Evolutionary conservation across 2,329 filamentous ascomycete species (phyloP).

Genomic region (Neophaeococcomyces aloes): DNA sequence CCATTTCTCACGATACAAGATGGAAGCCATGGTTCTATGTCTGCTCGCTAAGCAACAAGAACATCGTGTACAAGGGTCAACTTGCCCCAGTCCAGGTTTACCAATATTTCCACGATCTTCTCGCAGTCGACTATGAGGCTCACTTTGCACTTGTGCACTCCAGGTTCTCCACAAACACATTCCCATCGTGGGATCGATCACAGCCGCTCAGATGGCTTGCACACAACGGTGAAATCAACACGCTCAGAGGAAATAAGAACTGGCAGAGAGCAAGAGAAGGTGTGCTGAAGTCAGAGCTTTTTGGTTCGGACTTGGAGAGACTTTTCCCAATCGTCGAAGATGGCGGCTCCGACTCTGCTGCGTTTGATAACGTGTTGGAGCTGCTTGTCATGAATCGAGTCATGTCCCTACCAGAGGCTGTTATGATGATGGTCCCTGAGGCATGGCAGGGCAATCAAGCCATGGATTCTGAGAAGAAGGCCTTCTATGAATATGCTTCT

Average conservation of each 20-base stretch:
- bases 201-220: constrained; percentile 94
- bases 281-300: constrained; percentile 83
- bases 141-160: constrained; percentile 96
- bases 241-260: constrained; percentile 94
- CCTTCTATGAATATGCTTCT: constrained; percentile 97
- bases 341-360: constrained; percentile 90
- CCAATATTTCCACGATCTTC: constrained; percentile 93
- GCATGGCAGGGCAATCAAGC: constrained; percentile 89
- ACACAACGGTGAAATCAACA: constrained; percentile 98
- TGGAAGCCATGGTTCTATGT: constrained; percentile 98
- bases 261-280: constrained; percentile 98
- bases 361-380: constrained; percentile 94
- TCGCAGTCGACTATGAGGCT: constrained; percentile 93
- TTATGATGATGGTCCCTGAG: constrained; percentile 98
- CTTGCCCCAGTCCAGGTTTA: constrained; percentile 91
- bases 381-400: constrained; percentile 91
- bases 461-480: constrained; percentile 91
- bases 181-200: constrained; percentile 95
- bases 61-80: constrained; percentile 98
- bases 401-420: constrained; percentile 83
- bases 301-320: constrained; percentile 80
- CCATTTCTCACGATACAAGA: constrained; percentile 85
- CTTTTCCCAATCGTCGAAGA: constrained; percentile 95
- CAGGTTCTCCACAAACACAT: constrained; percentile 96
- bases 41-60: constrained; percentile 92